phyloP scores from a whole-genome alignment of 805 yeast genomes.

The Ascoidea tarda region DNA sequence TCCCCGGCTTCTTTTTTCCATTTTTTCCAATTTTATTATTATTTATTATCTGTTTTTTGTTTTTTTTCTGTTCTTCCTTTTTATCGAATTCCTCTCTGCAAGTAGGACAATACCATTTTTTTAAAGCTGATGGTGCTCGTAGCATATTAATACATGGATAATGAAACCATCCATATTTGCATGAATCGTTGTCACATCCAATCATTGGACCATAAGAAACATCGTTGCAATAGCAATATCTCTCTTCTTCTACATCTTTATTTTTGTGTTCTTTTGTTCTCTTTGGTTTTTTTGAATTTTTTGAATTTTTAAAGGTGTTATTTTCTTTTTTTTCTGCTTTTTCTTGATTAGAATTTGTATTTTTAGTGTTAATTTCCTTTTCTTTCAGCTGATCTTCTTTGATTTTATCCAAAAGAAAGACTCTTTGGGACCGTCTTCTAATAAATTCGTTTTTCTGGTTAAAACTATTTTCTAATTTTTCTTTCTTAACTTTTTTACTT shows the following conservation, averaged over 20 bases:
- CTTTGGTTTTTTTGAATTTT: no score
- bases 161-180: conserved; percentile 89
- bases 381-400: no score
- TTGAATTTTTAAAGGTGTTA: no score
- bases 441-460: no score
- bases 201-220: conserved; percentile 93
- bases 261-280: neutral
- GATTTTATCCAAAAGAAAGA: no score
- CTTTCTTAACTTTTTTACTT: neutral
- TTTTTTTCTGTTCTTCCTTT: no score
- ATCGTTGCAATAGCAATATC: conserved; percentile 85
- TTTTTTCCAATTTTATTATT: no score
- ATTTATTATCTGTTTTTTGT: no score
- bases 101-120: conserved; percentile 50
- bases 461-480: neutral
- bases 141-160: conserved; percentile 58
- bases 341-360: neutral
- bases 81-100: neutral
- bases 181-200: conserved; percentile 83
- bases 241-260: neutral
- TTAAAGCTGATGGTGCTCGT: conserved; percentile 42
- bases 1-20: neutral
- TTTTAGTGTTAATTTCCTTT: no score
- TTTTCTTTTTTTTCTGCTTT: neutral
- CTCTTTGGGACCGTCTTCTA: no score